Conservation (phyloP, 1,284 basidiomycete species). For the Volvariella surrecta region DNA sequence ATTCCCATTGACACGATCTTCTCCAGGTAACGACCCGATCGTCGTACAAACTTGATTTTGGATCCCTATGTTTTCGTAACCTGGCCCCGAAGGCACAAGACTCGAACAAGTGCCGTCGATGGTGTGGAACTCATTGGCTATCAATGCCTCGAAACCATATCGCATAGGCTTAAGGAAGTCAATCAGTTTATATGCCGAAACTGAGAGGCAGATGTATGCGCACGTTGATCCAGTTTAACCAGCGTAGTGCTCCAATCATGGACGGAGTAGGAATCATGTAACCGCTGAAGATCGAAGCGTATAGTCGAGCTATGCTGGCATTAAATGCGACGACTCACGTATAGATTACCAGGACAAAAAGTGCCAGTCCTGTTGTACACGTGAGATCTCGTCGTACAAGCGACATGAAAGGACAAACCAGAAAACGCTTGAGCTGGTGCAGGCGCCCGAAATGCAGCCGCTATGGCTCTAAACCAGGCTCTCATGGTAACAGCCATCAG, state of each 20-base stretch:
- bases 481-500: slow-evolving; percentile 50
- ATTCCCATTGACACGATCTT: slow-evolving; percentile 37
- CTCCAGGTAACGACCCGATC: slow-evolving; percentile 44
- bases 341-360: slow-evolving; percentile 23
- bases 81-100: slow-evolving; percentile 36
- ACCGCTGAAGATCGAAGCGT: slow-evolving; percentile 7
- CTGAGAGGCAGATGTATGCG: slow-evolving; percentile 17
- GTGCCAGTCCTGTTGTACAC: slow-evolving; percentile 26
- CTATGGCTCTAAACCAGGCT: slow-evolving; percentile 50
- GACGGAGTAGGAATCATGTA: slow-evolving; percentile 35
- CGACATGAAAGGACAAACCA: no score
- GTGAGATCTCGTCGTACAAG: no score
- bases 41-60: slow-evolving; percentile 55
- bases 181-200: not conserved
- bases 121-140: slow-evolving; percentile 49
- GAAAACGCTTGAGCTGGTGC: slow-evolving; percentile 53
- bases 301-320: slow-evolving; percentile 11
- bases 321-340: slow-evolving; percentile 13
- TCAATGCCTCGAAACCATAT: slow-evolving; percentile 31
- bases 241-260: slow-evolving; percentile 57
- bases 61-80: slow-evolving; percentile 43
- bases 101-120: slow-evolving; percentile 34
- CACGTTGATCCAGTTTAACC: slow-evolving; percentile 55
- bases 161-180: not conserved
- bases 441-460: slow-evolving; percentile 42